phyloP scores from a whole-genome alignment of 208 protist genomes.

The Herpetomonas tarakana region DNA sequence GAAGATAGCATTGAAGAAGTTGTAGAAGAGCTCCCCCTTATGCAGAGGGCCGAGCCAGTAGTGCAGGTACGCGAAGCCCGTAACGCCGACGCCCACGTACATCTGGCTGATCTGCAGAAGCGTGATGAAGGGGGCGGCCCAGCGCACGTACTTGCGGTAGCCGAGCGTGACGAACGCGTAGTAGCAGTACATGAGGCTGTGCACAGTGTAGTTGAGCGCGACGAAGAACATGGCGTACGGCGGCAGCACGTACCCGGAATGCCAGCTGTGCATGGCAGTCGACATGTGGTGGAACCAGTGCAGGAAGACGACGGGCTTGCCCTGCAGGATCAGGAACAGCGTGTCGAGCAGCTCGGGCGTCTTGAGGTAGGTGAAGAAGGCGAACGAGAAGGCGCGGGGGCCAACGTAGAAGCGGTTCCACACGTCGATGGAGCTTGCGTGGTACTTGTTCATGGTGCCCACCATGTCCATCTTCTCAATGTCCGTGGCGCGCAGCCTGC shows the following conservation, averaged over 20 bases:
- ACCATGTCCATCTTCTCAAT: neutral
- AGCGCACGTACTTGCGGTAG: slow-evolving; percentile 44
- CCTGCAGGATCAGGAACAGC: slow-evolving; percentile 75
- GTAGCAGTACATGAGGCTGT: slow-evolving; percentile 95
- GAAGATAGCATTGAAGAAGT: slow-evolving; percentile 6
- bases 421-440: neutral
- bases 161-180: slow-evolving; percentile 82
- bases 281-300: slow-evolving; percentile 94
- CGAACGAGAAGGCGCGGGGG: slow-evolving; percentile 38
- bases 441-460: neutral
- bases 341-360: slow-evolving; percentile 90
- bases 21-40: slow-evolving; percentile 14
- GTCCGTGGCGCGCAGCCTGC: neutral
- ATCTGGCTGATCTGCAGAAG: slow-evolving; percentile 63
- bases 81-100: slow-evolving; percentile 59
- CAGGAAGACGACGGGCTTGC: slow-evolving; percentile 88
- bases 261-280: slow-evolving; percentile 90
- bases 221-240: slow-evolving; percentile 77
- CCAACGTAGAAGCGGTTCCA: slow-evolving; percentile 8
- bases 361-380: slow-evolving; percentile 76
- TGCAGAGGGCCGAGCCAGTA: slow-evolving; percentile 20
- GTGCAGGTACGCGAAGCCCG: slow-evolving; percentile 40
- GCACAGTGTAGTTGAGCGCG: slow-evolving; percentile 92
- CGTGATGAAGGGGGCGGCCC: slow-evolving; percentile 47
- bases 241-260: slow-evolving; percentile 39